Evolutionary conservation across 257 asterid species (phyloP).

Genomic region (Lithospermum erythrorhizon): DNA sequence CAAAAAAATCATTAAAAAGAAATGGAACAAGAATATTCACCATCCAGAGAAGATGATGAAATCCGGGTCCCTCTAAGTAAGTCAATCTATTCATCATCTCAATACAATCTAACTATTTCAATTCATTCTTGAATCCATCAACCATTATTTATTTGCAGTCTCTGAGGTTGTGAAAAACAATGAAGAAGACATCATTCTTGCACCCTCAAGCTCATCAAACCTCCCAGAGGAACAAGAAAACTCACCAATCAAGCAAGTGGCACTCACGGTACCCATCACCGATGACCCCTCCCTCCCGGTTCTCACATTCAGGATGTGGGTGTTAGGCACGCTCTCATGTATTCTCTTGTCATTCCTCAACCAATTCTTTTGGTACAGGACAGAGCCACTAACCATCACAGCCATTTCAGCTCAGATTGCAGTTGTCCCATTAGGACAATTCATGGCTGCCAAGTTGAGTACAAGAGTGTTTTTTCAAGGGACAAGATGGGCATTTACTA

Average conservation of each 20-base stretch:
- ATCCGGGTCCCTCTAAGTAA: slow-evolving; percentile 1
- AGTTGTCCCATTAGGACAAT: slow-evolving; percentile 2
- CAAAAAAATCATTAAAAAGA: background rate
- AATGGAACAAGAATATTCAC: background rate
- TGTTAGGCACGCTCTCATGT: slow-evolving; percentile 16
- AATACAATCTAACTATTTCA: too few species aligned
- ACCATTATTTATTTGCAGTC: background rate
- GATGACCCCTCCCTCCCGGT: slow-evolving; percentile 13
- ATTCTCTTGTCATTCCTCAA: slow-evolving; percentile 19
- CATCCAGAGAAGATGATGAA: background rate
- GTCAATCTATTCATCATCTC: background rate
- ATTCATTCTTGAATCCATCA: too few species aligned
- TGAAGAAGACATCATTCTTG: background rate
- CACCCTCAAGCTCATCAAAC: background rate
- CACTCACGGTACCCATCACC: slow-evolving; percentile 14
- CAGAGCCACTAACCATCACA: slow-evolving; percentile 8
- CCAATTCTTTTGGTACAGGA: slow-evolving; percentile 19
- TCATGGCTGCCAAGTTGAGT: slow-evolving; percentile 2
- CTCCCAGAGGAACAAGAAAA: slow-evolving; percentile 3
- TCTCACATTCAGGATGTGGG: slow-evolving; percentile 17
- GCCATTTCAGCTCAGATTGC: slow-evolving; percentile 4
- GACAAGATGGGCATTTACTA: background rate
- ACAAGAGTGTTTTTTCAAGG: background rate
- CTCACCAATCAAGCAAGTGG: slow-evolving; percentile 18
- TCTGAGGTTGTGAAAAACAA: background rate